Base-by-base conservation (phyloP, 2,329 filamentous ascomycete genomes). In the Paraphoma chrysanthemicola region DNA sequence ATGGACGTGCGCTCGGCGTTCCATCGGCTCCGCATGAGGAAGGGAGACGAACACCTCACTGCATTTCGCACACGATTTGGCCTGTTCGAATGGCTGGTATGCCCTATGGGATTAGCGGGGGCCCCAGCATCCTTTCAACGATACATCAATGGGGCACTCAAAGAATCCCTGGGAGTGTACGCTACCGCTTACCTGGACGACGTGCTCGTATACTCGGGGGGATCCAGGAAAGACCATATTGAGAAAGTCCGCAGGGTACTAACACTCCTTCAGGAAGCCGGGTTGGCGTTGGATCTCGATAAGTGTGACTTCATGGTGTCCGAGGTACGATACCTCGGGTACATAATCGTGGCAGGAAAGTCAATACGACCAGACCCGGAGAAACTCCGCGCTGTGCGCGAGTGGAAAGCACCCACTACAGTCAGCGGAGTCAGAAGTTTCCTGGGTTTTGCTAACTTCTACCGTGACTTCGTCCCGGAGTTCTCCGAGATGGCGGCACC, bases 371-470 rank as follows among this genome's bases (percentile, higher is more conserved):
- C 12, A 33, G 31, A 33, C 31, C 31, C 12, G 12, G 12, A 33
- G 31, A 33, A 33, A 12, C 7, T 33, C 7, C 7, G 12, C 7
- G 31, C 31, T 7, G 12, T 33, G 7, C 7, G 14, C 2, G 43
- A 71, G 5, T 77, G 60, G 71, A 6, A 47, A 43, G 38, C 8
- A 16, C 70, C 62, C 5, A 55, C 5, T 6, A 64, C 14, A 6
- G 49, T 69, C 3, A 61, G 60, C 29, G 60, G 58, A 16, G 62
- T 69, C 2, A 59, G 65, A 56, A 51, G 42, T 1, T 76, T 77
- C 53, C 17, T 77, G n/a, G 67, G 71, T 9, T 74, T 77, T 44
- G 57, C 51, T 3, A 76, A 77, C 42, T 77, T 72, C 53, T 77
- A 77, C 56, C 54, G 68, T 5, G 36, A 57, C 8, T 76, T 76